A percentile compares a stretch with the other conserved stretches of the same genome.
Evolutionary conservation across 1,139 yeast species (phyloP).

Genomic region (Arxiozyma slooffiae): DNA sequence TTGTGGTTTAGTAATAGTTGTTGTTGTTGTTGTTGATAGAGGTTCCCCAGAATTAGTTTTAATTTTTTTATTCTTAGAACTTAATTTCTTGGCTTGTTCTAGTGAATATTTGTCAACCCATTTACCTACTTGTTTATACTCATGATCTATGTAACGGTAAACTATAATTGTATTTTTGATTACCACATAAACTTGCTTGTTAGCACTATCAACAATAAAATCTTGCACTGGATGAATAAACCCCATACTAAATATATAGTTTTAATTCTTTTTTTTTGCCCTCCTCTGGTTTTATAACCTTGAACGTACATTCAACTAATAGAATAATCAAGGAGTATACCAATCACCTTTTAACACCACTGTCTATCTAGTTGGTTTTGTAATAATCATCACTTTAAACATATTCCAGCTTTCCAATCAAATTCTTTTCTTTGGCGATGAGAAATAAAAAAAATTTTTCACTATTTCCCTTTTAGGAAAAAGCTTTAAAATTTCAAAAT

Average conservation of each 20-base stretch:
- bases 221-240: slow-evolving; percentile 68
- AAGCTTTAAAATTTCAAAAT: background rate
- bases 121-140: slow-evolving; percentile 34
- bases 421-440: too few species aligned
- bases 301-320: too few species aligned
- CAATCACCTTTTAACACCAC: background rate
- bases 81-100: background rate
- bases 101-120: slow-evolving; percentile 41
- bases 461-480: background rate
- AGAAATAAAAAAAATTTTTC: background rate
- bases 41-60: slow-evolving; percentile 4
- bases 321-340: background rate
- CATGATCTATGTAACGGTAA: slow-evolving; percentile 31
- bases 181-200: slow-evolving; percentile 43
- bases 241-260: slow-evolving; percentile 6
- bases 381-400: background rate
- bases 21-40: slow-evolving; percentile 25
- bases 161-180: slow-evolving; percentile 50
- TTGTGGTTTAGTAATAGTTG: slow-evolving; percentile 22
- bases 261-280: too few species aligned
- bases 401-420: background rate
- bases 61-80: slow-evolving; percentile 1
- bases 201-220: slow-evolving; percentile 36
- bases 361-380: too few species aligned
- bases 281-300: background rate